phyloP scores from a whole-genome alignment of 305 asterid species.

The Petunia hybrid region DNA sequence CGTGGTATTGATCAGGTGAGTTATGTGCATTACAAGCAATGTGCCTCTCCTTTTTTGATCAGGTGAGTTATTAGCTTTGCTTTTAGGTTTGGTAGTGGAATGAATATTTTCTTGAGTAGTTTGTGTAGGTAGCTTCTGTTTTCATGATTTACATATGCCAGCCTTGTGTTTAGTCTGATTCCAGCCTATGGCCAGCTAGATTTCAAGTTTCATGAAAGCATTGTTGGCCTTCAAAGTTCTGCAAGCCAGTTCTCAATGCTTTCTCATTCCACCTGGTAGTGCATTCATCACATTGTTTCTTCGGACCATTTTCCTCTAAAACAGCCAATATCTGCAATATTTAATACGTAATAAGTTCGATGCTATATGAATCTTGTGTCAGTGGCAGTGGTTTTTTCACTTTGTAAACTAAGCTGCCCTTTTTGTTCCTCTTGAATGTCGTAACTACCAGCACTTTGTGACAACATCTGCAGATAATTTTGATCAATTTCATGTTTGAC shows the following conservation, averaged over 20 bases:
- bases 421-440: not conserved
- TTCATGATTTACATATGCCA: not conserved
- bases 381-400: not conserved
- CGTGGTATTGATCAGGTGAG: slow-evolving; percentile 99
- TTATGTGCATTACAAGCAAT: slow-evolving; percentile 26
- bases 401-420: not conserved
- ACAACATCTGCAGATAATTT: not conserved
- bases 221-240: not conserved
- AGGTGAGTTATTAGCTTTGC: slow-evolving; percentile 4
- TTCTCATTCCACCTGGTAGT: not conserved
- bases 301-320: not conserved
- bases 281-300: not conserved
- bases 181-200: not conserved
- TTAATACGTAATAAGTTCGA: not conserved
- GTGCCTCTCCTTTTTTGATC: slow-evolving; percentile 34
- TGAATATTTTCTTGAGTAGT: not conserved
- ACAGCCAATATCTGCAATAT: not conserved
- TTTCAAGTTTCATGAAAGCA: not conserved
- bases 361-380: not conserved
- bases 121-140: not conserved
- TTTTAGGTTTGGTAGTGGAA: slow-evolving; percentile 17
- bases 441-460: not conserved
- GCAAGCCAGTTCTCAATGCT: not conserved
- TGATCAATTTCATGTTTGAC: not conserved
- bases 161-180: not conserved